phyloP scores from a whole-genome alignment of 257 asterid genomes.

The Anisodus tanguticus region DNA sequence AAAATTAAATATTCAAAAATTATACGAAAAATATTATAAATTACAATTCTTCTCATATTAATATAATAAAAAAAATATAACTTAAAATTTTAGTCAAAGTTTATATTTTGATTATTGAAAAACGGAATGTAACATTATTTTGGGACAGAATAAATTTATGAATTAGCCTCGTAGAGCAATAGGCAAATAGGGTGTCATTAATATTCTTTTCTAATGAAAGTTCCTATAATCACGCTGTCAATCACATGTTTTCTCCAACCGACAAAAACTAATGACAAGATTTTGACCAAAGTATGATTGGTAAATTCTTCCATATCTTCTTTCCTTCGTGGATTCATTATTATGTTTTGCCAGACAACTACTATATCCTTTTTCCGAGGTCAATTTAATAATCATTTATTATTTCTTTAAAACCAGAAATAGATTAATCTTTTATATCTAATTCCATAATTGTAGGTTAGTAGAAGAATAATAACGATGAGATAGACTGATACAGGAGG shows the following conservation, averaged over 20 bases:
- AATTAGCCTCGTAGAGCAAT: too few relatives aligned
- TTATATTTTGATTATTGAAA: too few relatives aligned
- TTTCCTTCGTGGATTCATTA: neutral
- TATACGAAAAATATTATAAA: too few relatives aligned
- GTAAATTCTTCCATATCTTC: neutral
- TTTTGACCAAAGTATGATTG: neutral
- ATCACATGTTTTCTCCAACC: neutral
- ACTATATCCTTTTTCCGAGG: neutral
- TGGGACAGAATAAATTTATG: too few relatives aligned
- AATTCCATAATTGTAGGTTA: neutral
- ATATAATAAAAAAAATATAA: too few relatives aligned
- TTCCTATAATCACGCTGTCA: constrained; percentile 22
- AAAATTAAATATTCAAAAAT: too few relatives aligned
- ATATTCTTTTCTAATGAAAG: neutral
- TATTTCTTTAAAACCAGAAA: neutral
- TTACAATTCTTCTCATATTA: too few relatives aligned
- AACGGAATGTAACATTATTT: too few relatives aligned
- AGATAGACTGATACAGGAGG: neutral
- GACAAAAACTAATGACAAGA: neutral
- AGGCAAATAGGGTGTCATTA: neutral
- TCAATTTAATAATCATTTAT: neutral
- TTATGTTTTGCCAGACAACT: neutral
- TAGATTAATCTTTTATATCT: neutral
- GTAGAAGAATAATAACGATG: neutral
- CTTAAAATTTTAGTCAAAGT: too few relatives aligned